These are phyloP conservation scores for Claviceps arundinis DNA, from an alignment of 2,329 filamentous ascomycete species.

Conservation along the genomic window DNA sequence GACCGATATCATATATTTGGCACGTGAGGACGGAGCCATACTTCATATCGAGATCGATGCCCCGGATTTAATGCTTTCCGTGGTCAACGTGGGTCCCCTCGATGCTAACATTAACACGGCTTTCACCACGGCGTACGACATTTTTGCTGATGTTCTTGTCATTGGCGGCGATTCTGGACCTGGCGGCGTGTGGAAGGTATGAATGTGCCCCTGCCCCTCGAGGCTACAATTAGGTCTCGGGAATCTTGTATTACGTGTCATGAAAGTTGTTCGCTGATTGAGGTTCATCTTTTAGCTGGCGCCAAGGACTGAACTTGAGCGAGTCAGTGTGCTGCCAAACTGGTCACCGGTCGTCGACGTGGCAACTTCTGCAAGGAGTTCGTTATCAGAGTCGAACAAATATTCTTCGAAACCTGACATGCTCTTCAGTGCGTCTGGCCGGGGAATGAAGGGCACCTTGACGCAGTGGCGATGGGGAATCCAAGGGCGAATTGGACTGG, in stretches of 20 bases:
- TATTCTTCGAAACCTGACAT: constrained; percentile 29
- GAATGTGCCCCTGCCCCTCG: neutral
- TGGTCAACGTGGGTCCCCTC: constrained; percentile 49
- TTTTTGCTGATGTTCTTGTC: constrained; percentile 63
- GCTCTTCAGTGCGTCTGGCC: constrained; percentile 54
- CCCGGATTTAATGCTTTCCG: constrained; percentile 38
- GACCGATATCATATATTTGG: constrained; percentile 73
- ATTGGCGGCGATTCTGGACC: constrained; percentile 66
- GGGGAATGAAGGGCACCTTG: constrained; percentile 47
- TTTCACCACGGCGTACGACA: constrained; percentile 61
- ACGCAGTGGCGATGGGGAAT: constrained; percentile 58
- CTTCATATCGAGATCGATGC: constrained; percentile 57
- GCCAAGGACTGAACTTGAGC: constrained; percentile 36
- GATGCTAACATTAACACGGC: constrained; percentile 64
- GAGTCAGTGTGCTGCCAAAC: constrained; percentile 41
- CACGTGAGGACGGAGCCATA: constrained; percentile 75
- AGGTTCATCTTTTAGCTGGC: constrained; percentile 26
- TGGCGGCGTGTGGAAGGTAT: constrained; percentile 61
- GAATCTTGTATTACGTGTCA: constrained; percentile 7
- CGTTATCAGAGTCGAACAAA: constrained; percentile 10
- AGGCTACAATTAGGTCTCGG: neutral
- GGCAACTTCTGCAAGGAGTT: constrained; percentile 19
- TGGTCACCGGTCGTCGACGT: constrained; percentile 49
- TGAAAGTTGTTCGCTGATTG: neutral
- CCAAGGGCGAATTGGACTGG: constrained; percentile 51